These are phyloP conservation scores for Lithospermum erythrorhizon DNA, from an alignment of 257 asterid species.

Conservation along the genomic window DNA sequence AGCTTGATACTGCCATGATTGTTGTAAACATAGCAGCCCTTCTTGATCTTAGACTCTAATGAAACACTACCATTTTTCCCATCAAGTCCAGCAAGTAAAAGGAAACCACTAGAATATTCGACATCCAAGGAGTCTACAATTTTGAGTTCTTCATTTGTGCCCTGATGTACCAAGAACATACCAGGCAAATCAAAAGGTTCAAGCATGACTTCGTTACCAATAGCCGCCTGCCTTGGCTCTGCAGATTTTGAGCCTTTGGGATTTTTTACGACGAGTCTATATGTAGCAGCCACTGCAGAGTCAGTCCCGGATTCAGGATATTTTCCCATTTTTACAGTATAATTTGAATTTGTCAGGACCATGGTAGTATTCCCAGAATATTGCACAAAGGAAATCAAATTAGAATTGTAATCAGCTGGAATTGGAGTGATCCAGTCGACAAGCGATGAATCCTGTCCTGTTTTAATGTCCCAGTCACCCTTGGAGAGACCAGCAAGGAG, in stretches of 20 bases:
- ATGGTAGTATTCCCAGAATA: conserved; percentile 20
- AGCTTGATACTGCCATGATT: conserved; percentile 26
- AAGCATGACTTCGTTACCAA: conserved; percentile 36
- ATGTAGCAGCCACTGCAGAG: conserved; percentile 41
- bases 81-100: conserved; percentile 40
- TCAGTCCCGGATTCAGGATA: conserved; percentile 47
- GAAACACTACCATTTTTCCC: conserved; percentile 35
- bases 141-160: conserved; percentile 32
- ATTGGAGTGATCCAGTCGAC: conserved; percentile 53
- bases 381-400: conserved; percentile 55
- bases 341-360: conserved; percentile 31
- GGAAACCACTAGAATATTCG: conserved; percentile 26
- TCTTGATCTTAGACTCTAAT: conserved; percentile 34
- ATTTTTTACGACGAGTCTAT: conserved; percentile 32
- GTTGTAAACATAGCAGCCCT: conserved; percentile 44
- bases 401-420: conserved; percentile 35
- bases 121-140: conserved; percentile 17
- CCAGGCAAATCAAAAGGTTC: conserved; percentile 73
- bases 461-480: conserved; percentile 61
- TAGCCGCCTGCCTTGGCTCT: conserved; percentile 11
- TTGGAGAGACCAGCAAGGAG: conserved; percentile 65
- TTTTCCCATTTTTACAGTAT: conserved; percentile 30
- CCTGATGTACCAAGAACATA: conserved; percentile 36
- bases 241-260: neutral
- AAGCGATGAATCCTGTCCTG: conserved; percentile 25